Percentiles rank a stretch among this genome's conserved stretches.
phyloP scores from a whole-genome alignment of 2,329 filamentous ascomycete species.

The Tolypocladium paradoxum region DNA sequence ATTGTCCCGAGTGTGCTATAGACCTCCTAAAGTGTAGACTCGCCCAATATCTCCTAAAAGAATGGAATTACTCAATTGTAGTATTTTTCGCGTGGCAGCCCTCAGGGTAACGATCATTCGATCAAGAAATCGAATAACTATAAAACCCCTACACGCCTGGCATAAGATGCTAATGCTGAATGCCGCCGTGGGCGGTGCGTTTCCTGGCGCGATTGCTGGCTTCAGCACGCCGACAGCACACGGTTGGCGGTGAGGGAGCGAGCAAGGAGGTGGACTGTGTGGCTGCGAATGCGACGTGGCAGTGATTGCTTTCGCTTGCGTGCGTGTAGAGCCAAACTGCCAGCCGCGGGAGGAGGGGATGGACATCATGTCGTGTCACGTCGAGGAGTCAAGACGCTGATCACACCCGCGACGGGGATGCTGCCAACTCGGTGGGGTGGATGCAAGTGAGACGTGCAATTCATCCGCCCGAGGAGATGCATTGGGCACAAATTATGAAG shows the following conservation, averaged over 20 bases:
- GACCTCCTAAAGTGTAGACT: too few species aligned
- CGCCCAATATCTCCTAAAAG: too few species aligned
- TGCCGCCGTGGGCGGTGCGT: constrained; percentile 27
- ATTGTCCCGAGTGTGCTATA: too few species aligned
- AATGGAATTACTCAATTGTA: too few species aligned
- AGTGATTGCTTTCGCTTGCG: not conserved
- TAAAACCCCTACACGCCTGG: too few species aligned
- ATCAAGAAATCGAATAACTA: too few species aligned
- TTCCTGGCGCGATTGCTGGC: constrained; percentile 23
- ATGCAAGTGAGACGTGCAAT: not conserved
- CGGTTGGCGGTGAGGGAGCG: constrained; percentile 18
- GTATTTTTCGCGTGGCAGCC: too few species aligned
- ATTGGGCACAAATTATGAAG: too few species aligned
- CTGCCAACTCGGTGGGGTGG: not conserved
- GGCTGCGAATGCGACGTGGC: constrained; percentile 16
- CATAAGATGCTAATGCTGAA: constrained; percentile 28
- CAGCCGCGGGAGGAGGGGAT: not conserved
- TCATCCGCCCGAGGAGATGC: not conserved
- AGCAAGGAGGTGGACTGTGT: constrained; percentile 29
- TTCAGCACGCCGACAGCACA: constrained; percentile 21
- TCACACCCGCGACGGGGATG: not conserved
- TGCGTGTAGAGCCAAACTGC: not conserved
- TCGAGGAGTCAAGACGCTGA: not conserved
- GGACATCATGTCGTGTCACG: not conserved
- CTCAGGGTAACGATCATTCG: too few species aligned